These are phyloP conservation scores for Pouteria glomerata DNA, from an alignment of 148 eudicot species.

Conservation along the genomic window DNA sequence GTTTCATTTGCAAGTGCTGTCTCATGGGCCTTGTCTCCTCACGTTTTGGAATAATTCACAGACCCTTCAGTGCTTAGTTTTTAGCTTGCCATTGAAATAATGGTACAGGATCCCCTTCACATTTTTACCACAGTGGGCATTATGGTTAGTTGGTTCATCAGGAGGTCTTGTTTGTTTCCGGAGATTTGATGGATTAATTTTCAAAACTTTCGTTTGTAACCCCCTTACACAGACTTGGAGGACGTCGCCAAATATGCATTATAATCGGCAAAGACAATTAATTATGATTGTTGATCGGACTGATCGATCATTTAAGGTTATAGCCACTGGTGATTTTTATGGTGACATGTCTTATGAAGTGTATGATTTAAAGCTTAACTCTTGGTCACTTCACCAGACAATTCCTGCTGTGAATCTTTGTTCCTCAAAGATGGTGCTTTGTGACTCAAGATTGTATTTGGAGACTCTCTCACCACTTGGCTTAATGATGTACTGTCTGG, in stretches of 20 bases:
- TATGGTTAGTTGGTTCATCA: constrained; percentile 93
- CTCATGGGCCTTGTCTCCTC: constrained; percentile 95
- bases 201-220: constrained; percentile 77
- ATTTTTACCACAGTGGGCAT: constrained; percentile 88
- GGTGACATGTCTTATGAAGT: constrained; percentile 88
- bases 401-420: constrained; percentile 94
- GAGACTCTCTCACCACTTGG: constrained; percentile 98
- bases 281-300: constrained; percentile 82
- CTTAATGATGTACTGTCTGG: constrained; percentile 83
- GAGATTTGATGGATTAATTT: constrained; percentile 70
- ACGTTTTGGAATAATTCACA: constrained; percentile 89
- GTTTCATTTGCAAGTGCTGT: constrained; percentile 91
- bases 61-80: constrained; percentile 83
- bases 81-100: constrained; percentile 85
- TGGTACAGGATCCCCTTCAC: constrained; percentile 90
- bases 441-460: constrained; percentile 85
- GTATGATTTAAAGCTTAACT: constrained; percentile 72
- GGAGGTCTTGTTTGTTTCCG: constrained; percentile 93
- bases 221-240: constrained; percentile 90
- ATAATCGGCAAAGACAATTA: constrained; percentile 86
- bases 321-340: constrained; percentile 84
- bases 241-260: constrained; percentile 81
- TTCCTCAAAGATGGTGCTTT: constrained; percentile 96
- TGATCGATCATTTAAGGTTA: constrained; percentile 69
- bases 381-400: constrained; percentile 79